Conservation (phyloP, 768 basidiomycete genomes). For the Boletus sp. region DNA sequence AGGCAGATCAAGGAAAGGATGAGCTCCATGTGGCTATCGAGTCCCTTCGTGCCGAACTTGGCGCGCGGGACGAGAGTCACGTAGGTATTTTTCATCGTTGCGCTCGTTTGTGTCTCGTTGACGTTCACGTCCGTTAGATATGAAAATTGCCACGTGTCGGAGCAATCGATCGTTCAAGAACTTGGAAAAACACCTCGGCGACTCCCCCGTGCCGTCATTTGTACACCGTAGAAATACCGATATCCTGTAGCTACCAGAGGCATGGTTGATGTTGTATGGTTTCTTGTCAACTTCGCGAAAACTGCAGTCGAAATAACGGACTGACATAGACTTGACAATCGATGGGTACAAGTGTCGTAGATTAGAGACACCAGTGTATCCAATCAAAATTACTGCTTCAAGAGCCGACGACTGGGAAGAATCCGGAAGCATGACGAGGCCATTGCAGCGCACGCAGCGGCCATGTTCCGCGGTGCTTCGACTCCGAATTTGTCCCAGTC, state of each 20-base stretch:
- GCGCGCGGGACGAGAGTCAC: background rate
- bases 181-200: background rate
- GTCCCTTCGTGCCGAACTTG: conserved; percentile 2
- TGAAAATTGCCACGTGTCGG: too few species aligned
- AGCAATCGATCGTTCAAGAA: background rate
- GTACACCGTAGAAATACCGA: background rate
- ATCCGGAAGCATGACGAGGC: too few species aligned
- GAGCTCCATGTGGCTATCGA: background rate
- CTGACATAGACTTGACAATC: too few species aligned
- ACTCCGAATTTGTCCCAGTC: too few species aligned
- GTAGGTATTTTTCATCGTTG: background rate
- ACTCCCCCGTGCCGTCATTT: background rate
- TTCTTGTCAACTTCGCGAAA: background rate
- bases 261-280: background rate
- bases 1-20: background rate
- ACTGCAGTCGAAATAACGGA: too few species aligned
- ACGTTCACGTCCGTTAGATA: background rate
- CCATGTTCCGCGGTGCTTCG: too few species aligned
- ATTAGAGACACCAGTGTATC: too few species aligned
- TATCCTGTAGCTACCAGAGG: background rate
- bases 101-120: background rate
- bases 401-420: too few species aligned
- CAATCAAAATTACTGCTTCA: too few species aligned
- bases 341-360: too few species aligned
- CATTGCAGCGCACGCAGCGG: too few species aligned